Evolutionary conservation across 257 asterid species (phyloP).

Genomic region (Plantago ovata): DNA sequence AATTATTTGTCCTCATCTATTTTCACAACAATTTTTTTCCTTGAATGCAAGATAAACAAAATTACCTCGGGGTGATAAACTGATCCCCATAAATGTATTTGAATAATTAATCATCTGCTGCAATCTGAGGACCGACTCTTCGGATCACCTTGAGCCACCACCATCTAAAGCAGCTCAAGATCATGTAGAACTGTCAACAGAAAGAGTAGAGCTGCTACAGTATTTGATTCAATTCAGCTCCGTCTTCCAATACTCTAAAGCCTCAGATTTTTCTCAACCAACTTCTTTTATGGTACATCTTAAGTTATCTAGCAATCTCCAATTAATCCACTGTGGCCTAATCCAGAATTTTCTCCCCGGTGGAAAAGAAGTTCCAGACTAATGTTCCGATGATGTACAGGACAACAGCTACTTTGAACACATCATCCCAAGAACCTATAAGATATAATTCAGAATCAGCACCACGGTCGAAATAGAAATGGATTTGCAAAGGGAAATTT

Average conservation of each 20-base stretch:
- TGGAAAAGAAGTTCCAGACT: conserved; percentile 81
- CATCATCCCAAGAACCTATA: conserved; percentile 96
- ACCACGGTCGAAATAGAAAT: background rate
- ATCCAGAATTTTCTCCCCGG: conserved; percentile 82
- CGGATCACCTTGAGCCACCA: background rate
- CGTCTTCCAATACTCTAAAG: conserved; percentile 5
- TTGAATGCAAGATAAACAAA: conserved; percentile 26
- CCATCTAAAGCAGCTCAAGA: conserved; percentile 9
- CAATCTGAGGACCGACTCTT: background rate
- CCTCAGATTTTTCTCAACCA: background rate
- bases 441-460: conserved; percentile 13
- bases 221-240: conserved; percentile 18
- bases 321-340: conserved; percentile 20
- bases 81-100: background rate
- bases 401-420: conserved; percentile 74
- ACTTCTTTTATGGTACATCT: conserved; percentile 2
- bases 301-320: conserved; percentile 8
- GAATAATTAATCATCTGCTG: background rate
- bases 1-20: no score
- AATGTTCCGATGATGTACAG: conserved; percentile 80
- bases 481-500: background rate
- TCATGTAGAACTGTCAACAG: background rate
- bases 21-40: background rate
- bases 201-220: background rate
- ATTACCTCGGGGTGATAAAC: background rate